phyloP scores from a whole-genome alignment of 768 basidiomycete genomes.

The Pleurotus giganteus region DNA sequence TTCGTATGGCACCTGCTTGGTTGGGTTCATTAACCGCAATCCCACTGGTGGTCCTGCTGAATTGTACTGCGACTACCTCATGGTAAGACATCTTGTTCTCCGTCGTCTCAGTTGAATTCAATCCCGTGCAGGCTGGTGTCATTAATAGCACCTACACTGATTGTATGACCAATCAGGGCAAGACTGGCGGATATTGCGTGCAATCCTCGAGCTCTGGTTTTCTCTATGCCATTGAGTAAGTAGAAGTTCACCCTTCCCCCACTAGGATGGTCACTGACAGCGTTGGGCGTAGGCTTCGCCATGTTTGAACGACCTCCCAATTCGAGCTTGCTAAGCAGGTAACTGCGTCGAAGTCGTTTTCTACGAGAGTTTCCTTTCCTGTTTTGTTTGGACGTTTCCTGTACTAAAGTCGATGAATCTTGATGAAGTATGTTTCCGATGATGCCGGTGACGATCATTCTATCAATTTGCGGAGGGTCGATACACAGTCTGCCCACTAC shows the following conservation, averaged over 20 bases:
- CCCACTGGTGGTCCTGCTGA: background rate
- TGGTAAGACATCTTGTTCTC: slow-evolving; percentile 3
- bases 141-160: background rate
- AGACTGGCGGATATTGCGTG: too few relatives aligned
- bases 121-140: slow-evolving; percentile 3
- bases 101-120: background rate
- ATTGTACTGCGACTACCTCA: slow-evolving; percentile 11
- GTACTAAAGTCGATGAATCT: too few relatives aligned
- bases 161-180: background rate
- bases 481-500: too few relatives aligned
- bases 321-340: too few relatives aligned
- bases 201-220: background rate
- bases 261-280: too few relatives aligned
- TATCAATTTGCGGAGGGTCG: too few relatives aligned
- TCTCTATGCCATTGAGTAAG: background rate
- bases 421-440: too few relatives aligned
- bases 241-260: too few relatives aligned
- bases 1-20: slow-evolving; percentile 10
- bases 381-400: too few relatives aligned
- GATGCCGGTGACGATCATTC: too few relatives aligned
- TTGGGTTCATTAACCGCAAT: slow-evolving; percentile 9
- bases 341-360: too few relatives aligned
- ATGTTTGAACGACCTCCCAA: background rate
- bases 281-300: background rate
- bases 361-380: too few relatives aligned